Evolutionary conservation across 2,329 filamentous ascomycete genomes (phyloP).

Genomic region (Xylariaceae sp.): DNA sequence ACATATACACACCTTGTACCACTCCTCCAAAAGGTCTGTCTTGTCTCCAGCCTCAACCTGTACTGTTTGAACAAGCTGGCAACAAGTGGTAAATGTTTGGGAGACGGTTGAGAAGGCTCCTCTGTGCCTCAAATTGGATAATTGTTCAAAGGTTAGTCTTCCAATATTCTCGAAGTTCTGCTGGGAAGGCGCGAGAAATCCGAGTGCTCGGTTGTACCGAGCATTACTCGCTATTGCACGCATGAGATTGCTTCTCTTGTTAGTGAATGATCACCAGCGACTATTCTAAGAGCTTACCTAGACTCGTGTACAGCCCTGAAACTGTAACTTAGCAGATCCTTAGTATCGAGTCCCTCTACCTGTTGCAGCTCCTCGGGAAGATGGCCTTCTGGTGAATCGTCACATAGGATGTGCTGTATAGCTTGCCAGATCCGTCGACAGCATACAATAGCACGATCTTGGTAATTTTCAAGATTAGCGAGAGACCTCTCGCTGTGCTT

Average conservation of each 20-base stretch:
- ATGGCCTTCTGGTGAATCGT: slow-evolving; percentile 91
- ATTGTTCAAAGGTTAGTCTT: slow-evolving; percentile 72
- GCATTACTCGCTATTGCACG: slow-evolving; percentile 56
- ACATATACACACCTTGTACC: slow-evolving; percentile 60
- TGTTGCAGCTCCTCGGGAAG: slow-evolving; percentile 73
- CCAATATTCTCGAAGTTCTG: slow-evolving; percentile 64
- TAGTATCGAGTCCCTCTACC: slow-evolving; percentile 69
- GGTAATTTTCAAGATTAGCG: slow-evolving; percentile 37
- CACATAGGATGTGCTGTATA: slow-evolving; percentile 76
- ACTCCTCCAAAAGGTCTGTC: slow-evolving; percentile 54
- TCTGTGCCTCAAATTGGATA: slow-evolving; percentile 79
- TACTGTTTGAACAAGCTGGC: slow-evolving; percentile 56
- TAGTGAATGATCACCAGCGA: slow-evolving; percentile 7
- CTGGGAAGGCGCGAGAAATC: slow-evolving; percentile 44
- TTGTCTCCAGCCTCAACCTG: slow-evolving; percentile 25
- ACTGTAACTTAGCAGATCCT: slow-evolving; percentile 88
- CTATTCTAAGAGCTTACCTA: slow-evolving; percentile 52
- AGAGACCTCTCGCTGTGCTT: slow-evolving; percentile 37
- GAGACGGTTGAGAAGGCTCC: slow-evolving; percentile 93
- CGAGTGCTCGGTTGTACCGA: slow-evolving; percentile 42
- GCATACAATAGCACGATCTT: slow-evolving; percentile 53
- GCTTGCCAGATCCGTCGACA: slow-evolving; percentile 71
- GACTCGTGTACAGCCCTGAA: slow-evolving; percentile 95
- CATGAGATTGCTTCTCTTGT: slow-evolving; percentile 62
- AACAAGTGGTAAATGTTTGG: slow-evolving; percentile 79